phyloP scores from a whole-genome alignment of 1,284 basidiomycete species.

The Sporisorium graminicola region DNA sequence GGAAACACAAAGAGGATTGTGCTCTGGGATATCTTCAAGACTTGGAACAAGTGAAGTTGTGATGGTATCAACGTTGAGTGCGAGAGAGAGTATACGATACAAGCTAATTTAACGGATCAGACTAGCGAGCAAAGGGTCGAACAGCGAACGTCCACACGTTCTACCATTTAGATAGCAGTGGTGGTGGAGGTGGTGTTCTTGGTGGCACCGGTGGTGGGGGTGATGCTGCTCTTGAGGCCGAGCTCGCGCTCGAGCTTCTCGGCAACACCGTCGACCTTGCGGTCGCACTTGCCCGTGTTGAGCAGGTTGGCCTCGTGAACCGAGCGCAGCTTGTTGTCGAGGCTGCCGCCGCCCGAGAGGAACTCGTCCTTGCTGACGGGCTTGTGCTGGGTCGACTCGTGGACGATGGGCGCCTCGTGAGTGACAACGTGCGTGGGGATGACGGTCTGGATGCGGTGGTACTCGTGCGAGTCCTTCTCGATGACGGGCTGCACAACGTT shows the following conservation, averaged over 20 bases:
- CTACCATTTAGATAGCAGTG: slow-evolving; percentile 17
- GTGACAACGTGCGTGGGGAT: slow-evolving; percentile 63
- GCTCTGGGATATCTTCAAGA: slow-evolving; percentile 16
- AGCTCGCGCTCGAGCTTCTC: slow-evolving; percentile 57
- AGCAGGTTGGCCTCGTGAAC: slow-evolving; percentile 60
- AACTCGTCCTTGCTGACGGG: slow-evolving; percentile 64
- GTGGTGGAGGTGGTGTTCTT: slow-evolving; percentile 14
- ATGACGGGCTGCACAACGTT: slow-evolving; percentile 70
- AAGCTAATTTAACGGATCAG: neutral
- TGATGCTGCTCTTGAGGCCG: slow-evolving; percentile 27
- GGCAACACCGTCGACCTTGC: slow-evolving; percentile 60
- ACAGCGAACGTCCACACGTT: neutral
- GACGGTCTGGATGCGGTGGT: slow-evolving; percentile 67
- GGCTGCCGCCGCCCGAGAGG: slow-evolving; percentile 60
- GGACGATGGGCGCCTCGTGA: slow-evolving; percentile 69
- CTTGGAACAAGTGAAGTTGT: slow-evolving; percentile 5
- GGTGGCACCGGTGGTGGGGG: slow-evolving; percentile 4
- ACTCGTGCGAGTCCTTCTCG: slow-evolving; percentile 68
- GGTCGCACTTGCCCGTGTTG: slow-evolving; percentile 62
- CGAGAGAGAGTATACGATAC: neutral
- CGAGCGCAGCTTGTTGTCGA: slow-evolving; percentile 45
- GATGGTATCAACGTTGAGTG: slow-evolving; percentile 24
- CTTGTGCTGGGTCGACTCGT: slow-evolving; percentile 65
- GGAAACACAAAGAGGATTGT: neutral
- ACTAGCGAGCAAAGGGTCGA: neutral